Conservation (phyloP, 1,139 yeast species). For the Zygoascus sp. region DNA sequence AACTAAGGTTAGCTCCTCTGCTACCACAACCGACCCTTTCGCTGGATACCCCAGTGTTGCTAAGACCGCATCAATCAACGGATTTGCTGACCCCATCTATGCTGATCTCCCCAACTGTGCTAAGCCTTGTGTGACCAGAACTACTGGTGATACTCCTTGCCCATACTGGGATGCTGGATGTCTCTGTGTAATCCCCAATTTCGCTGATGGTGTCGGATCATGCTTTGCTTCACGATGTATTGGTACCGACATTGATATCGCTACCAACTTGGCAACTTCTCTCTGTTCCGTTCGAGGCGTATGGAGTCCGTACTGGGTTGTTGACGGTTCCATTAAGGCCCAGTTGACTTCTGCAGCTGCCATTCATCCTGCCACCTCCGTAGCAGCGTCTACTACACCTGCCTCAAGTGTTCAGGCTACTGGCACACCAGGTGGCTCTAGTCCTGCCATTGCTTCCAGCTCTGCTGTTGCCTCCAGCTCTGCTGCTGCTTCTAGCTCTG, state of each 20-base stretch:
- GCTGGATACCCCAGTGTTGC: no score
- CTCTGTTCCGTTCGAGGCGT: conserved; percentile 45
- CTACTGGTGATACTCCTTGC: conserved; percentile 29
- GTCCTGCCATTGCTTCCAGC: no score
- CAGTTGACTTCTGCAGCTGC: conserved; percentile 38
- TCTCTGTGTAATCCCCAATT: conserved; percentile 48
- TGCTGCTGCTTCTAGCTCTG: no score
- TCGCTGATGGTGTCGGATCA: conserved; percentile 45
- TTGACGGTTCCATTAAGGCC: conserved; percentile 42
- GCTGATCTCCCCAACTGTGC: conserved; percentile 45
- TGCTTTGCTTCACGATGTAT: conserved; percentile 43
- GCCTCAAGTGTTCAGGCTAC: no score
- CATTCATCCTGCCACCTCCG: conserved; percentile 12
- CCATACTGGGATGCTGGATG: conserved; percentile 56
- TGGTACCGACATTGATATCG: conserved; percentile 40
- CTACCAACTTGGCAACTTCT: conserved; percentile 43
- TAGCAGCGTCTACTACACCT: conserved; percentile 14
- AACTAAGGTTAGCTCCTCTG: no score
- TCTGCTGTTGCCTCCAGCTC: no score
- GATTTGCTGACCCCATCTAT: conserved; percentile 50
- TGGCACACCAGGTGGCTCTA: no score
- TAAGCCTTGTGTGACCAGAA: conserved; percentile 26
- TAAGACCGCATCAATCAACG: conserved; percentile 48
- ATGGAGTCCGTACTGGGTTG: conserved; percentile 39
- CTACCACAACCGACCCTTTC: no score